Conservation (phyloP, 1,284 basidiomycete genomes). For the Wallemia hederae region DNA sequence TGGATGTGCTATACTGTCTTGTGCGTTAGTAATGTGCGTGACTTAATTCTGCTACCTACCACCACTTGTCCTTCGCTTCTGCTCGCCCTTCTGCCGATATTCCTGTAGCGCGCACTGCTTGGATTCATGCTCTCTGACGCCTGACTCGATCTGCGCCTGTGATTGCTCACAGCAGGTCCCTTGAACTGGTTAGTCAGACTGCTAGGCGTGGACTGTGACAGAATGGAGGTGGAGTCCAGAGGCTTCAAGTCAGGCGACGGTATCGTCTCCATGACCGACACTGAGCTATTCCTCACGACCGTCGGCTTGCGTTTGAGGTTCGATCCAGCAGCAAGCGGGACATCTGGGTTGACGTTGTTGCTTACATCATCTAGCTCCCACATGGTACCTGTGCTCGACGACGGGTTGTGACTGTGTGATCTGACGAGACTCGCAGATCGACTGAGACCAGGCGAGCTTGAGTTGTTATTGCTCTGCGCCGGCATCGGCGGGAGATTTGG, state of each 20-base stretch:
- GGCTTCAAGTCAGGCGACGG: not conserved
- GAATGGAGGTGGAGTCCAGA: not conserved
- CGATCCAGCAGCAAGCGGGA: not conserved
- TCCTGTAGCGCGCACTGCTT: not conserved
- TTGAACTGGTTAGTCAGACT: not conserved
- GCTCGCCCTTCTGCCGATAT: not conserved
- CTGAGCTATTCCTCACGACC: not conserved
- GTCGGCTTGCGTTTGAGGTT: not conserved
- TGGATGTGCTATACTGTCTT: not conserved
- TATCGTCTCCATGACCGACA: not conserved
- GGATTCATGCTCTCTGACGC: not conserved
- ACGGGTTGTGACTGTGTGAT: not conserved
- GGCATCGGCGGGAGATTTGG: no score
- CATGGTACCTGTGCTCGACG: not conserved
- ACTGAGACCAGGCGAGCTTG: not conserved
- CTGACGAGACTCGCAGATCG: not conserved
- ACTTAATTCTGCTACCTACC: not conserved
- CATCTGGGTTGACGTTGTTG: not conserved
- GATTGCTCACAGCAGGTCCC: not conserved
- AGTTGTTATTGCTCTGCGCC: no score
- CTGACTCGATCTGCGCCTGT: not conserved
- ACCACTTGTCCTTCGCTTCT: not conserved
- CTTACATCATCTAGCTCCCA: not conserved
- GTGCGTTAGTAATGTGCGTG: not conserved
- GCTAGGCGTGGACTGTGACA: not conserved